These are phyloP conservation scores for Dothideomycetidae sp. DNA, from an alignment of 2,329 filamentous ascomycete species.

Conservation along the genomic window DNA sequence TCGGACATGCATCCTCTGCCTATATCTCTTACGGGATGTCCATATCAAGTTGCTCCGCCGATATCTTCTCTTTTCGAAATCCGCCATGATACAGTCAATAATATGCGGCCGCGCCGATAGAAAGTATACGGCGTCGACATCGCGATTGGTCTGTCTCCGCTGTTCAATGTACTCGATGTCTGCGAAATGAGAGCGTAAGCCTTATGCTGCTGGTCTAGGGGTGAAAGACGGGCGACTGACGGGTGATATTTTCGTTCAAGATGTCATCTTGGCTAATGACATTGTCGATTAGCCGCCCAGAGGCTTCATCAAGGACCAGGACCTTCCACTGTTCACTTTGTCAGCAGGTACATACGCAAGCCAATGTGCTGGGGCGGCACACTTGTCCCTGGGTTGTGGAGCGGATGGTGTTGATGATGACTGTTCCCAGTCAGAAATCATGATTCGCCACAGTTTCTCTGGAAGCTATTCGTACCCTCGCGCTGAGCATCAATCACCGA, in stretches of 20 bases:
- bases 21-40: slow-evolving; percentile 45
- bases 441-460: background rate
- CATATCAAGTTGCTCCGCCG: slow-evolving; percentile 68
- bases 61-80: slow-evolving; percentile 77
- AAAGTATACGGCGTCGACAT: slow-evolving; percentile 91
- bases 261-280: slow-evolving; percentile 92
- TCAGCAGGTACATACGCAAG: slow-evolving; percentile 13
- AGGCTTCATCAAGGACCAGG: slow-evolving; percentile 71
- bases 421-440: slow-evolving; percentile 27
- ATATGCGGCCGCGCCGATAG: slow-evolving; percentile 75
- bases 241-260: slow-evolving; percentile 89
- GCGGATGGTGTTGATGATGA: slow-evolving; percentile 60
- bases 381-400: slow-evolving; percentile 62
- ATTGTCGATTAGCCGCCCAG: slow-evolving; percentile 78
- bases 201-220: slow-evolving; percentile 1
- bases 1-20: slow-evolving; percentile 9
- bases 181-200: slow-evolving; percentile 28
- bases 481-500: slow-evolving; percentile 78
- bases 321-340: slow-evolving; percentile 70
- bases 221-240: slow-evolving; percentile 42
- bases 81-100: slow-evolving; percentile 84
- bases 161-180: slow-evolving; percentile 93
- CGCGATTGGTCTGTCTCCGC: slow-evolving; percentile 63
- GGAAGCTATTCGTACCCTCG: slow-evolving; percentile 45
- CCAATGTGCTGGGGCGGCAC: slow-evolving; percentile 11